Conservation (phyloP, 352 stramenopile species). For the Aphanomyces invadans region DNA sequence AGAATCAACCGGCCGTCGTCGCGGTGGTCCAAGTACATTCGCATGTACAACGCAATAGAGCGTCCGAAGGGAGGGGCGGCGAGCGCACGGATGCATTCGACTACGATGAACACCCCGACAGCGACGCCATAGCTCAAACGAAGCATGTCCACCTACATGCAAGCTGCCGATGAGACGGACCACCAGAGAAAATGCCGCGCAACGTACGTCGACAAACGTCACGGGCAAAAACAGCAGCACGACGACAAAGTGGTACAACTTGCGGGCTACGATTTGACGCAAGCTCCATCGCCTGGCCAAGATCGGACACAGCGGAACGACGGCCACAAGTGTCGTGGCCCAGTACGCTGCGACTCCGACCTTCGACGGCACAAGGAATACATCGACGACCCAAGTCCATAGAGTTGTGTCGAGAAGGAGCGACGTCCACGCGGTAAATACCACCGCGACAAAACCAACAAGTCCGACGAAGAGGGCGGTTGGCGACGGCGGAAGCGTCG, state of each 20-base stretch:
- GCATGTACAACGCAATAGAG: constrained; percentile 50
- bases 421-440: constrained; percentile 43
- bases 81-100: constrained; percentile 58
- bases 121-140: constrained; percentile 72
- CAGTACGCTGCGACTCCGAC: constrained; percentile 49
- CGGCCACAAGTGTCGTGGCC: constrained; percentile 39
- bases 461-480: constrained; percentile 29
- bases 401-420: constrained; percentile 55
- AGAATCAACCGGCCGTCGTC: constrained; percentile 60
- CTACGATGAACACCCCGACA: constrained; percentile 54
- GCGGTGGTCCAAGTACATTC: constrained; percentile 64
- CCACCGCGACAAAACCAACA: constrained; percentile 28
- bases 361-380: constrained; percentile 35
- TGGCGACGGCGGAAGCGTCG: constrained; percentile 29
- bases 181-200: background rate
- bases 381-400: constrained; percentile 46
- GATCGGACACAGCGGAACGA: constrained; percentile 48
- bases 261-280: constrained; percentile 63
- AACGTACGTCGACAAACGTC: constrained; percentile 35
- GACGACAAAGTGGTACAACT: constrained; percentile 73
- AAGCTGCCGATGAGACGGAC: no score
- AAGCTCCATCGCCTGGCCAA: constrained; percentile 35
- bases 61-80: constrained; percentile 48
- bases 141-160: constrained; percentile 39
- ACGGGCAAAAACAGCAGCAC: constrained; percentile 72